phyloP scores from a whole-genome alignment of 148 eudicot genomes.

The Vaccinium myrtillus region DNA sequence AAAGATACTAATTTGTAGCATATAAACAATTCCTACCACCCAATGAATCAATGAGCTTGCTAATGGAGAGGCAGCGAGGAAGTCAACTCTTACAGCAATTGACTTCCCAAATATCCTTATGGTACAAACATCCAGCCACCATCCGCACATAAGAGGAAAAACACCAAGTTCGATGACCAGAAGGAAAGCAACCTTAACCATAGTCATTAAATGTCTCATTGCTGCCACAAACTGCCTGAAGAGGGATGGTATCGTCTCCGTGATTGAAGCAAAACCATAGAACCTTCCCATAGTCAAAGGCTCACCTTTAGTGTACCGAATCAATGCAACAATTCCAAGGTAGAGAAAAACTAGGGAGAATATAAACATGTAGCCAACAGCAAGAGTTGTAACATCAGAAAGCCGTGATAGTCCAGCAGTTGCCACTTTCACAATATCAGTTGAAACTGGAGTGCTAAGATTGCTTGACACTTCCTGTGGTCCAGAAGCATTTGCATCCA shows the following conservation, averaged over 20 bases:
- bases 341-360: slow-evolving; percentile 74
- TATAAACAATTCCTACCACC: slow-evolving; percentile 93
- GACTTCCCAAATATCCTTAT: slow-evolving; percentile 91
- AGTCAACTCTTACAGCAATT: slow-evolving; percentile 79
- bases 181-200: slow-evolving; percentile 97
- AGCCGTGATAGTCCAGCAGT: slow-evolving; percentile 70
- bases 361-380: slow-evolving; percentile 90
- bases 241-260: slow-evolving; percentile 82
- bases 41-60: slow-evolving; percentile 94
- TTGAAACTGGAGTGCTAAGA: slow-evolving; percentile 44
- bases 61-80: slow-evolving; percentile 79
- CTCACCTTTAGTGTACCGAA: slow-evolving; percentile 84
- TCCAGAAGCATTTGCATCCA: slow-evolving; percentile 63
- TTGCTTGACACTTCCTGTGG: slow-evolving; percentile 48
- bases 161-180: slow-evolving; percentile 95
- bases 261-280: slow-evolving; percentile 77
- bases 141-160: slow-evolving; percentile 95
- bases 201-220: slow-evolving; percentile 89
- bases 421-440: slow-evolving; percentile 60
- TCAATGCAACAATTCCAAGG: slow-evolving; percentile 75
- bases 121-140: slow-evolving; percentile 99
- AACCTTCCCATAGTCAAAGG: slow-evolving; percentile 89
- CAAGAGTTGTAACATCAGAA: slow-evolving; percentile 92
- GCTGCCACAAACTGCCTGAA: slow-evolving; percentile 84
- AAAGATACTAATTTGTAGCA: slow-evolving; percentile 92